Percentiles rank a stretch among this genome's conserved stretches.
Conservation (phyloP, 305 asterid genomes). For the Ruellia speciosa region DNA sequence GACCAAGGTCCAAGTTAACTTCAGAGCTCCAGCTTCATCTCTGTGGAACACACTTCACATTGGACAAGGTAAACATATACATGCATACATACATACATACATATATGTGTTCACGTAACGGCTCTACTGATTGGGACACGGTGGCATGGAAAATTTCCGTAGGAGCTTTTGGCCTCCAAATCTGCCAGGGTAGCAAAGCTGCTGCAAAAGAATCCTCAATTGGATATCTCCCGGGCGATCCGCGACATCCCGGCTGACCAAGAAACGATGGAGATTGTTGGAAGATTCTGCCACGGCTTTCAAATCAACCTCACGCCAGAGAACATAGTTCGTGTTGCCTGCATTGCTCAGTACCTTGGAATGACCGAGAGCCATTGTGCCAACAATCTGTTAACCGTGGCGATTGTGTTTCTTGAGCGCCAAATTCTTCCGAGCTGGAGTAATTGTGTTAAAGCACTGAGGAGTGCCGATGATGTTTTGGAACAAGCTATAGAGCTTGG, state of each 20-base stretch:
- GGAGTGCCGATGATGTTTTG: constrained; percentile 36
- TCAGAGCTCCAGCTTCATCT: constrained; percentile 43
- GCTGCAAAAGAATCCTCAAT: constrained; percentile 33
- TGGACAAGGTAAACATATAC: constrained; percentile 43
- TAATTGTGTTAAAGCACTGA: constrained; percentile 52
- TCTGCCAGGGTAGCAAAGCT: constrained; percentile 43
- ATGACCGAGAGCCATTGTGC: constrained; percentile 59
- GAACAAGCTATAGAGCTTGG: constrained; percentile 46
- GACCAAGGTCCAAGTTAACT: constrained; percentile 29
- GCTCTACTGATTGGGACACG: too few species aligned
- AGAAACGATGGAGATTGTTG: constrained; percentile 57
- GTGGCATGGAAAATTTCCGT: neutral
- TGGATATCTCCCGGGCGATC: constrained; percentile 38
- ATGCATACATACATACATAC: neutral
- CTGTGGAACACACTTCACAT: constrained; percentile 34
- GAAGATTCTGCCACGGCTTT: constrained; percentile 73
- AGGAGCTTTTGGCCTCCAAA: constrained; percentile 60
- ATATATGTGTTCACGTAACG: too few species aligned
- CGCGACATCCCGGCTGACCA: constrained; percentile 49
- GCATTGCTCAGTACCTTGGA: constrained; percentile 57
- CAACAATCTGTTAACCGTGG: constrained; percentile 40
- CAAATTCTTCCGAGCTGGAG: constrained; percentile 54
- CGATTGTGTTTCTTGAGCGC: constrained; percentile 35
- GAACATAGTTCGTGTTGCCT: constrained; percentile 47
- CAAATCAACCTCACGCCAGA: constrained; percentile 40